A percentile compares a stretch with the other conserved stretches of the same genome.
These are phyloP conservation scores for Suhomyces anneliseae DNA, from an alignment of 1,139 yeast genomes.

Conservation along the genomic window DNA sequence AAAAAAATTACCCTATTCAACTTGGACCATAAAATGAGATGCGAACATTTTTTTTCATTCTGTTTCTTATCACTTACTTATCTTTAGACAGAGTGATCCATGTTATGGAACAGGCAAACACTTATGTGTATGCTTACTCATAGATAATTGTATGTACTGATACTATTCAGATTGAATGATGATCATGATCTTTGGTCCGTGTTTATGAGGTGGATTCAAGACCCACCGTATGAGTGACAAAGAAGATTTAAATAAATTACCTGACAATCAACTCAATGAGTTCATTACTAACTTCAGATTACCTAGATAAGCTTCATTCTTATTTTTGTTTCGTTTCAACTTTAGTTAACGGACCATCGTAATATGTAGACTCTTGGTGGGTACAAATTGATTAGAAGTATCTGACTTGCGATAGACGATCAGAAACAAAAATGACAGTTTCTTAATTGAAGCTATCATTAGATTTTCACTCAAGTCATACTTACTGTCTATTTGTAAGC, in stretches of 20 bases:
- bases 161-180: slow-evolving; percentile 42
- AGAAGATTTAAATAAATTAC: slow-evolving; percentile 50
- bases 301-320: not conserved
- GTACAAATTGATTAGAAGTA: no score
- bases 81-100: no score
- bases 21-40: not conserved
- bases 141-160: not conserved
- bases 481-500: no score
- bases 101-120: slow-evolving; percentile 30
- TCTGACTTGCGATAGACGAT: no score
- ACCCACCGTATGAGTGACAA: slow-evolving; percentile 91
- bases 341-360: no score
- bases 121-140: slow-evolving; percentile 75
- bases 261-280: slow-evolving; percentile 25
- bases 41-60: slow-evolving; percentile 4
- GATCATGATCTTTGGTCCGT: slow-evolving; percentile 87
- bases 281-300: not conserved
- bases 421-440: no score
- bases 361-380: no score
- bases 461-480: no score
- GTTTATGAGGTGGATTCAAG: slow-evolving; percentile 93
- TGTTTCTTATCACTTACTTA: slow-evolving; percentile 5
- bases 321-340: no score
- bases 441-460: no score
- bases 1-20: not conserved